Conservation (phyloP, 768 basidiomycete species). For the Jaapia argillacea region DNA sequence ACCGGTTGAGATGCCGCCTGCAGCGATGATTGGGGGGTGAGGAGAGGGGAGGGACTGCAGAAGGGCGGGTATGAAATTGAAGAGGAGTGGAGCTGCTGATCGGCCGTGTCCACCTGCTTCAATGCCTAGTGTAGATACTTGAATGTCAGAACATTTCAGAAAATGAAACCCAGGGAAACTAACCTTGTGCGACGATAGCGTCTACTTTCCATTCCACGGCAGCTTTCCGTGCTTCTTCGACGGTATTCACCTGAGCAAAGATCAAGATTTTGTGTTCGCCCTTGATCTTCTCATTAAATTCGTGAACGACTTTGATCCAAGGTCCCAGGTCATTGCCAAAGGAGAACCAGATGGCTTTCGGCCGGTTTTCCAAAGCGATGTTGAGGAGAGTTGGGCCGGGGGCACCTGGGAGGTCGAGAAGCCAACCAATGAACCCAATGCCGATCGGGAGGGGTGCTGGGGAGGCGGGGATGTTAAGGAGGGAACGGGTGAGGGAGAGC, state of each 20-base stretch:
- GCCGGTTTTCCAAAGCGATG: conserved; percentile 3
- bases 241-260: not conserved
- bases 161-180: not conserved
- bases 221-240: not conserved
- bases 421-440: conserved; percentile 16
- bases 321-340: conserved; percentile 13
- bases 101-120: conserved; percentile 79
- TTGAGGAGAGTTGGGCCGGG: not conserved
- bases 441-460: conserved; percentile 13
- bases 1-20: conserved; percentile 64
- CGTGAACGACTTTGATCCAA: conserved; percentile 14
- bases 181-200: conserved; percentile 1
- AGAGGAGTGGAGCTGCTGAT: conserved; percentile 42
- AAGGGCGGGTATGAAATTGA: conserved; percentile 49
- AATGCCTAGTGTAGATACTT: conserved; percentile 42
- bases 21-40: conserved; percentile 52
- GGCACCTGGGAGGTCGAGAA: conserved; percentile 7
- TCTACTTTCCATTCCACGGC: not conserved
- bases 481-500: not conserved
- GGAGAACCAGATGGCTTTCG: conserved; percentile 16
- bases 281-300: not conserved
- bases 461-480: not conserved
- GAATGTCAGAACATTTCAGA: not conserved
- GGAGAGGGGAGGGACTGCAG: conserved; percentile 29
- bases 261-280: not conserved